Evolutionary conservation across 2,329 filamentous ascomycete species (phyloP).

Genomic region (Hawksworthiomyces lignivorus): DNA sequence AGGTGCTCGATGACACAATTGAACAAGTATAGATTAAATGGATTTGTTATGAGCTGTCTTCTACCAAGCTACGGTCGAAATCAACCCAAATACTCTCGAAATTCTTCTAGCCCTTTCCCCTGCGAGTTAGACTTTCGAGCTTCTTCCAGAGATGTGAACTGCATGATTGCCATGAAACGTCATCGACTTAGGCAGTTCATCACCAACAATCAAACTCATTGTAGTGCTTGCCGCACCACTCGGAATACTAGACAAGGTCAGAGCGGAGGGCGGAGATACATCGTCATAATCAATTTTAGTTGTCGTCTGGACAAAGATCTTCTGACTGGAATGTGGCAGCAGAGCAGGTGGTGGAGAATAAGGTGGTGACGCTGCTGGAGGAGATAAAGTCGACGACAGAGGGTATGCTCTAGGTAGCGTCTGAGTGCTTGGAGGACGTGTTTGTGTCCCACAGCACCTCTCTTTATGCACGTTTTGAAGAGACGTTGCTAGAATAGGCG

Average conservation of each 20-base stretch:
- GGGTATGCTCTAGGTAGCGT: too few relatives aligned
- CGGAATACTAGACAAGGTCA: background rate
- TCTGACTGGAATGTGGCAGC: background rate
- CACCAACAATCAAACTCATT: background rate
- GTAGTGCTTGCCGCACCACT: too few relatives aligned
- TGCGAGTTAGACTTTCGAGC: background rate
- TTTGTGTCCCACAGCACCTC: too few relatives aligned
- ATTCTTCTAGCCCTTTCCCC: background rate
- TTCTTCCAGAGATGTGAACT: conserved; percentile 4
- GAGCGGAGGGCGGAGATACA: background rate
- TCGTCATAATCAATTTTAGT: conserved; percentile 6
- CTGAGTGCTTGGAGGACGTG: too few relatives aligned
- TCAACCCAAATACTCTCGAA: too few relatives aligned
- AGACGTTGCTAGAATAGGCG: too few relatives aligned
- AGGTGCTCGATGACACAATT: too few relatives aligned
- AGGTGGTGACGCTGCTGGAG: background rate
- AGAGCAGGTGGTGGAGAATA: background rate
- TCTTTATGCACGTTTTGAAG: too few relatives aligned
- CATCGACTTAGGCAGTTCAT: background rate
- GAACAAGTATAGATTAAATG: too few relatives aligned
- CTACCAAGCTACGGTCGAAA: too few relatives aligned
- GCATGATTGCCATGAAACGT: background rate
- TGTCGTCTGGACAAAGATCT: conserved; percentile 10
- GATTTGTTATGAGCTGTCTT: too few relatives aligned
- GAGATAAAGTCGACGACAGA: too few relatives aligned